A percentile compares a stretch with the other conserved stretches of the same genome.
These are phyloP conservation scores for Anisodus acutangulus DNA, from an alignment of 257 asterid genomes.

Conservation along the genomic window DNA sequence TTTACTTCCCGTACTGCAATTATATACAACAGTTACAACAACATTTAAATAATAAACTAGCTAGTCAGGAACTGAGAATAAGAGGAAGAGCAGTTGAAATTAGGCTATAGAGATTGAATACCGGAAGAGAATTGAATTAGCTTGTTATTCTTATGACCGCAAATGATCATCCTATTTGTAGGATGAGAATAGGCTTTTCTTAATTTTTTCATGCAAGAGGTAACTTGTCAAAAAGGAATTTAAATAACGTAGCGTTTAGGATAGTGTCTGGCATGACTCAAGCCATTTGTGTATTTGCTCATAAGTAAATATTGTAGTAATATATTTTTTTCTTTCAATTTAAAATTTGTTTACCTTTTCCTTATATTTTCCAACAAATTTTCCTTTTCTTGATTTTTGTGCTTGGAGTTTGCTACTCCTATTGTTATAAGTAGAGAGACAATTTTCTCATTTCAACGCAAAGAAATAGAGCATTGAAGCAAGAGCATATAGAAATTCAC, in stretches of 20 bases:
- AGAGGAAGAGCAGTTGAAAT: not conserved
- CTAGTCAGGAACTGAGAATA: not conserved
- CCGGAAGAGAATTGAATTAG: not conserved
- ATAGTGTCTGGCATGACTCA: not conserved
- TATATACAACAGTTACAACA: not conserved
- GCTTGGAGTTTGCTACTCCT: not conserved
- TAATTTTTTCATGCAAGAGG: not conserved
- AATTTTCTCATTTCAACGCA: not conserved
- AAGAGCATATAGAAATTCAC: not conserved
- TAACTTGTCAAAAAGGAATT: conserved; percentile 7
- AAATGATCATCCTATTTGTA: not conserved
- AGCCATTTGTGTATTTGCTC: not conserved
- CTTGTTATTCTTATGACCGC: not conserved
- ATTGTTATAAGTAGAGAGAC: not conserved
- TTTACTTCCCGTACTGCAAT: no score
- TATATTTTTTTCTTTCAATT: not conserved
- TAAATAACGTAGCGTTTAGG: not conserved
- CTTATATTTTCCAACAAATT: not conserved
- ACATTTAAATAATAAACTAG: not conserved
- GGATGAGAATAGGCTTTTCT: not conserved
- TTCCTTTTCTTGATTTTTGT: not conserved
- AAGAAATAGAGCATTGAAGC: not conserved
- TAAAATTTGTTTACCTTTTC: not conserved
- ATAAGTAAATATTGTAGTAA: not conserved
- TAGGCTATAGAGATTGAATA: not conserved